Evolutionary conservation across 352 stramenopile species (phyloP).

Genomic region (Globisporangium cederbergense): DNA sequence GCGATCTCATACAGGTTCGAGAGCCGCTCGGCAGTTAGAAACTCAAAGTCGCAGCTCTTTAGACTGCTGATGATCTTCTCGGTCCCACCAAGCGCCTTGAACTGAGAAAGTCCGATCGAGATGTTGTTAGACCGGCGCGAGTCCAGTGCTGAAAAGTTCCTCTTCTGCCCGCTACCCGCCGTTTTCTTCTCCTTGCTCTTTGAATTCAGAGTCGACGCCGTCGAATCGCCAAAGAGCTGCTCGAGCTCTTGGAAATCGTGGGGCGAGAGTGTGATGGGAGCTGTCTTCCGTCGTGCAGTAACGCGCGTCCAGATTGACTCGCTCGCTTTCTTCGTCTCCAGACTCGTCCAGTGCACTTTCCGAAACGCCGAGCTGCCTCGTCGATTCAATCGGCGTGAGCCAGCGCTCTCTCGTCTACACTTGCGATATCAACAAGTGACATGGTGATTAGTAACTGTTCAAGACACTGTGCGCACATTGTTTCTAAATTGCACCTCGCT

Average conservation of each 20-base stretch:
- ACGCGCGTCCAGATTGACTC: conserved; percentile 75
- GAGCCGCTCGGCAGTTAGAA: conserved; percentile 59
- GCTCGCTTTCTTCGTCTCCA: conserved; percentile 52
- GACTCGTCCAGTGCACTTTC: conserved; percentile 79
- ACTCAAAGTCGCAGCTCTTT: conserved; percentile 50
- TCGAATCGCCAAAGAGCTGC: conserved; percentile 45
- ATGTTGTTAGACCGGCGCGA: conserved; percentile 80
- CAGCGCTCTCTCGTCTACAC: conserved; percentile 8
- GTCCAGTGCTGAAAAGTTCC: conserved; percentile 59
- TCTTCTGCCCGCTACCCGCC: conserved; percentile 27
- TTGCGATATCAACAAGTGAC: not conserved
- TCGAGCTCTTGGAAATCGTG: conserved; percentile 67
- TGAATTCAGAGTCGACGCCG: not conserved
- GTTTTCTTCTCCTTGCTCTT: conserved; percentile 9
- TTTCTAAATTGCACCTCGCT: not conserved
- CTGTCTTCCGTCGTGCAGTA: conserved; percentile 55
- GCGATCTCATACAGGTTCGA: conserved; percentile 65
- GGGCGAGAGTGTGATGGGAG: conserved; percentile 65
- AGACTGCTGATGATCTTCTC: conserved; percentile 46
- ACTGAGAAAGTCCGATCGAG: conserved; percentile 73
- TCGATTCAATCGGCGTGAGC: conserved; percentile 22
- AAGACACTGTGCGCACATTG: not conserved
- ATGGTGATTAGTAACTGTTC: not conserved
- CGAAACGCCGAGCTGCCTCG: conserved; percentile 50
- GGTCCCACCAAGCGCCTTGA: conserved; percentile 52